A percentile compares a stretch with the other conserved stretches of the same genome.
Conservation (phyloP, 495 filamentous ascomycete species). For the Hypoxylon trugodes region DNA sequence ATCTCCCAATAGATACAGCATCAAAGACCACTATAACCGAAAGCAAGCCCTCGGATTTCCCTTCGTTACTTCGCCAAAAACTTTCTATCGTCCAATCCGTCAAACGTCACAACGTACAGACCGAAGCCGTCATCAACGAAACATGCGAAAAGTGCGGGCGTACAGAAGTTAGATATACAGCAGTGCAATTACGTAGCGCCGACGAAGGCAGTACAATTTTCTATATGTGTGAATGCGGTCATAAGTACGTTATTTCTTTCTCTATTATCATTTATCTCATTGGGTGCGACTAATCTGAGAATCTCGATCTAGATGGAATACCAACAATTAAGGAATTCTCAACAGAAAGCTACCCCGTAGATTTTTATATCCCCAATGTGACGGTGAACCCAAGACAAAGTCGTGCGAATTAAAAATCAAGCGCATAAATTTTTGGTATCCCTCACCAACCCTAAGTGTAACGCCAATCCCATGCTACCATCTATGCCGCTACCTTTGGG, state of each 20-base stretch:
- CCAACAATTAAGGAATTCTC: constrained; percentile 60
- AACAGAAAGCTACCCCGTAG: constrained; percentile 17
- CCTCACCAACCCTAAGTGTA: constrained; percentile 29
- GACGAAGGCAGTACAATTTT: constrained; percentile 95
- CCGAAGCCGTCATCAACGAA: constrained; percentile 70
- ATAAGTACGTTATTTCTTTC: constrained; percentile 68
- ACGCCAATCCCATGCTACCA: constrained; percentile 36
- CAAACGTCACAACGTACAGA: constrained; percentile 79
- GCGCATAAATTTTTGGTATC: constrained; percentile 34
- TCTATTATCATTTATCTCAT: constrained; percentile 1
- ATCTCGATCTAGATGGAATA: constrained; percentile 61
- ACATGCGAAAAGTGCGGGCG: constrained; percentile 83
- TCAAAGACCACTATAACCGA: constrained; percentile 82
- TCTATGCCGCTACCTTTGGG: constrained; percentile 46
- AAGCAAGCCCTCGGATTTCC: constrained; percentile 86
- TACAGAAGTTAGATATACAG: constrained; percentile 83
- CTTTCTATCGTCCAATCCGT: constrained; percentile 85
- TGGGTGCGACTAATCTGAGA: constrained; percentile 44
- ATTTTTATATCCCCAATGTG: constrained; percentile 2
- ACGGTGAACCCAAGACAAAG: constrained; percentile 1
- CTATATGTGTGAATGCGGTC: constrained; percentile 83
- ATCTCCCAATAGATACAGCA: constrained; percentile 72
- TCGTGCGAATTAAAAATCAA: constrained; percentile 29
- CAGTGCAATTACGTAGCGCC: constrained; percentile 86
- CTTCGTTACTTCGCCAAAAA: constrained; percentile 84